Conservation (phyloP, 2,329 filamentous ascomycete genomes). For the Diaporthe capsici region DNA sequence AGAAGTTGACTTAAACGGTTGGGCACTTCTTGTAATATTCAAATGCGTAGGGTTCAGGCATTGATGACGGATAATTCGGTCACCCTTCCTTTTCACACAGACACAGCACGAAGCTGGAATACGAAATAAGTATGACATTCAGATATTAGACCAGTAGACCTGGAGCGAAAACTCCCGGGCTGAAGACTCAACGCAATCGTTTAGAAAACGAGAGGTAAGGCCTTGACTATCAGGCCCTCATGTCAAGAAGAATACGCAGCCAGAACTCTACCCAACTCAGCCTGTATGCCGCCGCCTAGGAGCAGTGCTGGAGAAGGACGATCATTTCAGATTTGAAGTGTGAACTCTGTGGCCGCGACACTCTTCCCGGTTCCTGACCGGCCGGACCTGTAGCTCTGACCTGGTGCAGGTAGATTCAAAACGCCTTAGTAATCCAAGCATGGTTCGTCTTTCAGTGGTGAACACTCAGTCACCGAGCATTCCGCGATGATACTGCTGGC, state of each 20-base stretch:
- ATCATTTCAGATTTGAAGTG: not conserved
- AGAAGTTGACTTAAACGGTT: not conserved
- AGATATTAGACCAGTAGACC: not conserved
- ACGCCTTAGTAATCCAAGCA: not conserved
- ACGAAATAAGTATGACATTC: not conserved
- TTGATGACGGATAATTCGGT: accelerated
- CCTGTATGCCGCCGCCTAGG: too few relatives aligned
- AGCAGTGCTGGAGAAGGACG: not conserved
- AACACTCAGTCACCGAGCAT: not conserved
- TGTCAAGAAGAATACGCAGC: not conserved
- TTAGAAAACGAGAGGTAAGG: not conserved
- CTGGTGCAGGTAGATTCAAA: not conserved
- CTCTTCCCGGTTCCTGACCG: not conserved
- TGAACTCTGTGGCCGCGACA: not conserved
- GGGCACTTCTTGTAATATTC: not conserved
- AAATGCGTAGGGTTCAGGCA: accelerated
- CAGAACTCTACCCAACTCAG: not conserved
- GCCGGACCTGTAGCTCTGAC: not conserved
- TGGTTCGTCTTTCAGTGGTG: not conserved
- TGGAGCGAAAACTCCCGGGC: not conserved
- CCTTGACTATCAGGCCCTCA: not conserved
- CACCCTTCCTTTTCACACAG: not conserved
- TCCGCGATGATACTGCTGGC: not conserved
- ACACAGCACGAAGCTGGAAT: not conserved
- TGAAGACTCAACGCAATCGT: too few relatives aligned